Base-by-base conservation (phyloP, 2,329 filamentous ascomycete genomes). In the Rutstroemia sydowiana region DNA sequence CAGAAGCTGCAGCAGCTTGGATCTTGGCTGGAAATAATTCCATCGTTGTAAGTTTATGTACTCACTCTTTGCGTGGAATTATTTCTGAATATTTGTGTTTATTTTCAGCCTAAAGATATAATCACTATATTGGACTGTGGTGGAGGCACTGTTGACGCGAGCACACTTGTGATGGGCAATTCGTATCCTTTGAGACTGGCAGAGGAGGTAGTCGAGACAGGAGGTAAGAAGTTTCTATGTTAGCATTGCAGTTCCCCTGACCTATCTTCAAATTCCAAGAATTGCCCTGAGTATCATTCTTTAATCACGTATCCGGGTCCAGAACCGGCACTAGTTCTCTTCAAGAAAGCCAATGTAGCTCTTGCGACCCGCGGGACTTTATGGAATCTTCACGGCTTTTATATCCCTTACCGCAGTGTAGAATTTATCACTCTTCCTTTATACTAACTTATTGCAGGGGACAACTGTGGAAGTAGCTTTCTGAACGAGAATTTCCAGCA, bases 1-100 rank as follows among this genome's bases (percentile, higher is more conserved):
- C 64, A 7, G 61, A 64, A 52, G 62, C 61, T 8, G 63, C 62
- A 9, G 63, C 63, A 1, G 60, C 56, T 2, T 59, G 57, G 39
- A 49, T 62, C 9, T 40, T 65, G 9, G 55, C 51, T 3, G 48
- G 26, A 20, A 57, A 21, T 32, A 41, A 28, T 16, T 39, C 41
- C 2, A 20, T 56, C 6, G 11, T 39, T 5, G 56, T 45, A 28
- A 21, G 20, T 40, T 40, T 2, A 31, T 51, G 28, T 14, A 13
- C 23, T 13, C 23, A 3, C 9, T 20, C 5, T 11, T n/a, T n/a
- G n/a, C n/a, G n/a, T n/a, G n/a, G 13, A 6, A 14, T 23, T 21
- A 20, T 11, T 20, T 20, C 18, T 21, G 10, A 18, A 14, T 21
- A 14, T 13, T 32, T 7, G 10, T 6, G 11, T 2, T 20, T 16